phyloP scores from a whole-genome alignment of 352 stramenopile genomes.

The Globisporangium middletonii region DNA sequence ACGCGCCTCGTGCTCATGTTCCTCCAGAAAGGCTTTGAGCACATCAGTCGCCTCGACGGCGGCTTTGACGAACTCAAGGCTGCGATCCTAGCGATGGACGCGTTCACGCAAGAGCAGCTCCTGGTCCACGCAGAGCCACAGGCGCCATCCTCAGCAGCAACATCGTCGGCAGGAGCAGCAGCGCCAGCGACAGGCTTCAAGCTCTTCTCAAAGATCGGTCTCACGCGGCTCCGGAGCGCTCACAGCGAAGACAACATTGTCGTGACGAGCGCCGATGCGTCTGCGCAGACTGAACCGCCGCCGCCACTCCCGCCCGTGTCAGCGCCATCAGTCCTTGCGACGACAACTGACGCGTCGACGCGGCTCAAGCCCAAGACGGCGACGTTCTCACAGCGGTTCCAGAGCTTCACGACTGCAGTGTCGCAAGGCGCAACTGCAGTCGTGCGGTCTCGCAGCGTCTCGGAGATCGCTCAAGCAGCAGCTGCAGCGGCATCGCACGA shows the following conservation, averaged over 20 bases:
- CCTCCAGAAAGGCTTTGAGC: conserved; percentile 81
- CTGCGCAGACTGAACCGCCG: not conserved
- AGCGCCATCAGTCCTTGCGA: not conserved
- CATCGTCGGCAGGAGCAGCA: conserved; percentile 5
- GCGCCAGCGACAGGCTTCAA: conserved; percentile 27
- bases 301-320: too few species aligned
- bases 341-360: not conserved
- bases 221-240: conserved; percentile 25
- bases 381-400: conserved; percentile 57
- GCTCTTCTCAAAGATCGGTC: conserved; percentile 43
- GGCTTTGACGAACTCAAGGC: conserved; percentile 79
- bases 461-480: not conserved
- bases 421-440: conserved; percentile 21
- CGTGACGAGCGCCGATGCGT: conserved; percentile 2
- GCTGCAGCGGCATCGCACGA: not conserved
- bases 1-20: conserved; percentile 83
- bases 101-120: conserved; percentile 65
- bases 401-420: conserved; percentile 60
- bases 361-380: conserved; percentile 26
- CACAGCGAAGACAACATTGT: conserved; percentile 29
- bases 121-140: conserved; percentile 32
- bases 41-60: conserved; percentile 78
- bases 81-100: conserved; percentile 54
- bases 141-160: conserved; percentile 5
- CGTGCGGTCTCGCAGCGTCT: conserved; percentile 3